Percentiles rank a stretch among this genome's conserved stretches.
Evolutionary conservation across 306 rosid genomes (phyloP).

Genomic region (Benincasa hispida): DNA sequence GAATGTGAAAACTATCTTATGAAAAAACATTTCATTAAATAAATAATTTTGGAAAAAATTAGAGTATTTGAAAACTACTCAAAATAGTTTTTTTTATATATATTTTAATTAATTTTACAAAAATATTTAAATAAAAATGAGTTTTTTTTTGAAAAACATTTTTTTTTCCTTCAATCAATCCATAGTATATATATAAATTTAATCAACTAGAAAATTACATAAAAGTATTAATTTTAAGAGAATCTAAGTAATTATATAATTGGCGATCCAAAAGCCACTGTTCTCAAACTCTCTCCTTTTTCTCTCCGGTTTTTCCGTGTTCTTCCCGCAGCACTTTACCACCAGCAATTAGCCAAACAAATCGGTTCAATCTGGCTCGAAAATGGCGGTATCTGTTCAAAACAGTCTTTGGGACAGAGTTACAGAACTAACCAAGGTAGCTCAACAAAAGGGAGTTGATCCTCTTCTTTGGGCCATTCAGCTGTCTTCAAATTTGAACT

Average conservation of each 20-base stretch:
- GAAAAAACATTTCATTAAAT: too few species aligned
- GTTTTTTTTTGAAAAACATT: too few species aligned
- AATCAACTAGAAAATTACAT: not conserved
- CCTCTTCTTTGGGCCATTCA: slow-evolving; percentile 81
- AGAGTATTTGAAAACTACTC: too few species aligned
- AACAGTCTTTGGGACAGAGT: slow-evolving; percentile 39
- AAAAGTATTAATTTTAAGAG: not conserved
- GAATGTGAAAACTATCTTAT: too few species aligned
- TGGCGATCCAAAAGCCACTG: not conserved
- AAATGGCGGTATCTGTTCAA: slow-evolving; percentile 31
- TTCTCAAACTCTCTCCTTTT: not conserved
- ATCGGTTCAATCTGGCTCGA: slow-evolving; percentile 14
- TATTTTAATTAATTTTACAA: too few species aligned
- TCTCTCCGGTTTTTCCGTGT: not conserved
- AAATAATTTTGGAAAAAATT: too few species aligned
- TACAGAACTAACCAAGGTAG: slow-evolving; percentile 49
- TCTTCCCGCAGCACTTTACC: not conserved
- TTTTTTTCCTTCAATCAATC: too few species aligned
- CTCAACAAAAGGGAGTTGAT: slow-evolving; percentile 70
- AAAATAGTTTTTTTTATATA: too few species aligned
- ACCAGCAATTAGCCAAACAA: not conserved
- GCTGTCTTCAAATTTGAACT: slow-evolving; percentile 53
- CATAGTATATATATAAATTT: not conserved
- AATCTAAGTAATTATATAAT: not conserved
- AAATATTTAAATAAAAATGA: too few species aligned